These are phyloP conservation scores for Rhizopogon roseolus DNA, from an alignment of 768 basidiomycete genomes.

Conservation along the genomic window DNA sequence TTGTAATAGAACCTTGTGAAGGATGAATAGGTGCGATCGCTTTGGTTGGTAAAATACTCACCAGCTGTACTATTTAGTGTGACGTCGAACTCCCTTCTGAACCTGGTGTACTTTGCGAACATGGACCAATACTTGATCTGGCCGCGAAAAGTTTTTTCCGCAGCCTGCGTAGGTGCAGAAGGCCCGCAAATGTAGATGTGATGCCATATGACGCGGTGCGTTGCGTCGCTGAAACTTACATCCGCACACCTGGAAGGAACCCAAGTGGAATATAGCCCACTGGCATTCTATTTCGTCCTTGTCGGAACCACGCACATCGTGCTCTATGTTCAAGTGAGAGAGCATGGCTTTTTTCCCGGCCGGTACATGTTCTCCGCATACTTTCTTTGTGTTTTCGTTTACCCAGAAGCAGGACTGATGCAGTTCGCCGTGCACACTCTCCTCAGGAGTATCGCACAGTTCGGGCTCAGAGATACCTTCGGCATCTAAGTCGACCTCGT, in stretches of 20 bases:
- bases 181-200: constrained; percentile 12
- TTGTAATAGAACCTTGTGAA: background rate
- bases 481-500: background rate
- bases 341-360: constrained; percentile 9
- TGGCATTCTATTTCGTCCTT: constrained; percentile 1
- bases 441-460: constrained; percentile 1
- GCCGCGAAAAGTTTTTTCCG: constrained; percentile 16
- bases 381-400: background rate
- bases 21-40: background rate
- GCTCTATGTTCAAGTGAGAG: constrained; percentile 6
- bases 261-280: constrained; percentile 1
- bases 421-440: background rate
- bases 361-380: constrained; percentile 2
- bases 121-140: constrained; percentile 14
- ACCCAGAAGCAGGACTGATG: constrained; percentile 7
- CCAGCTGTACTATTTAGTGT: background rate
- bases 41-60: background rate
- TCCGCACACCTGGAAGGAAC: constrained; percentile 4
- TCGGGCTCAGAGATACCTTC: constrained; percentile 4
- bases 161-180: constrained; percentile 9
- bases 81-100: too few relatives aligned
- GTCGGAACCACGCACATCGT: constrained; percentile 9
- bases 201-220: constrained; percentile 14
- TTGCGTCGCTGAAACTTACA: constrained; percentile 3
- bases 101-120: constrained; percentile 5